Base-by-base conservation (phyloP, 2,329 filamentous ascomycete genomes). In the Aureobasidium mangrovei region DNA sequence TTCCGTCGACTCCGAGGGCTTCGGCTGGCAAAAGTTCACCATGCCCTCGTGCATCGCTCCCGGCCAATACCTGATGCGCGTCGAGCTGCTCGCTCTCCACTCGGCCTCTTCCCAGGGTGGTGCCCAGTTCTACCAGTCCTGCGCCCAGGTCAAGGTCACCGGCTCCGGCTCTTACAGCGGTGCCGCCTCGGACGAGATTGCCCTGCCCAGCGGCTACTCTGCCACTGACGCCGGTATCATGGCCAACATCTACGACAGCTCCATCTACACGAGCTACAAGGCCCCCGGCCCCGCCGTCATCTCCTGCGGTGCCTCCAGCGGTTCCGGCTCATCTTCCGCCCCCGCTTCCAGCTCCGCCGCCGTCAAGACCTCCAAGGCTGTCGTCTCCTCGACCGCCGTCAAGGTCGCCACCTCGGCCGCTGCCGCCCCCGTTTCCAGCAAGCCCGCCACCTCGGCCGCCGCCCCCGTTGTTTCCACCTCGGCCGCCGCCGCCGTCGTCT, bases 61-160 rank as follows among this genome's bases (percentile, higher is more conserved):
- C 1, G 78, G 78, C 42, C 70, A 80, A 47, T 81, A 81, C 60
- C 72, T 81, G 29, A 67, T 82, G 63, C 72, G 78, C 41, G 74
- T 77, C 29, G 78, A 81, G 68, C 70, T 76, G 32, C 70, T 80
- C 40, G 77, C 77, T 5, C 69, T 80, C 42, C 77, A 81, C 65
- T 75, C 77, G 18, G 77, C 77, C 12, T 64, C 73, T 58, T 67
- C 65, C 47, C 63, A 72, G 31, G 66, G 67, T 24, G 72, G 72
- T 29, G 70, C 70, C 24, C 69, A 72, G 54, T 68, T 70, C 57
- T 72, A 72, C 55, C 61, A 69, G 45, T 65, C 64, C 18, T 72
- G 68, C 58, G 59, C 57, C 35, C 60, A 61, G 55, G 58, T 61
- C 53, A 56, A 59, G 35, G 59, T 61, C 29, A 54, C 60, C 9